Evolutionary conservation across 2,329 filamentous ascomycete genomes (phyloP), one percentile per base, ranked within the genome.

Genomic region (Penicillium sp.): DNA sequence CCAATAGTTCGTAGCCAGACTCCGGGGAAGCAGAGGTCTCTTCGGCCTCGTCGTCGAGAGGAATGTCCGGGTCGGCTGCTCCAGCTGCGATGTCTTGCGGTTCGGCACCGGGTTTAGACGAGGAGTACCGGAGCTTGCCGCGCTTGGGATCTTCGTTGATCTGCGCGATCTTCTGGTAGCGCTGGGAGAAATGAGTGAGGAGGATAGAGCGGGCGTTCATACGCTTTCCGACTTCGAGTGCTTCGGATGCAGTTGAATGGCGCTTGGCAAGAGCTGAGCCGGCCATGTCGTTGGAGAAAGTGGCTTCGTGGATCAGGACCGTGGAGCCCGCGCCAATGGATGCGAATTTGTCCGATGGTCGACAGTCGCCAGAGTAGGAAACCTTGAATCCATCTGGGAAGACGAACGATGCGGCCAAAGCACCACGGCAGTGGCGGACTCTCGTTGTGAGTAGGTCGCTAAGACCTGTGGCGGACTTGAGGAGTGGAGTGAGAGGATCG

Each of bases 121-220:
- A 51, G 3, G 34, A 37, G n/a, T 18, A 42, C 19, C 16, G 37
- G 7, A 26, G 23, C 14, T 26, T 18, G n/a, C 24, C 14, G 4
- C 3, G 1, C n/a, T 43, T 43, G 21, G 14, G n/a, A 16, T 55
- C 37, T 44, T 67, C 53, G 26, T 71, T 60, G 84, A 72, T 2
- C 81, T 76, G 2, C 83, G 86, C 29, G 85, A 79, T 51, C 74
- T 93, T 93, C 66, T 91, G 88, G 73, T 99, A 99, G 7, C 94
- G 83, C 77, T 99, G 94, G 51, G 88, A 92, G 75, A 99, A 99
- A 72, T 99, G 94, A 7, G 94, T 99, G 45, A 99, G 81, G 51
- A 99, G 77, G 14, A 94, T 87, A 14, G 90, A 82, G 60, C 87
- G 84, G 0, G 92, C 94, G 24, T 83, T 75, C 94, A 99, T 99